A percentile compares a stretch with the other conserved stretches of the same genome.
Conservation (phyloP, 2,329 filamentous ascomycete species). For the Xylariaceae sp. region DNA sequence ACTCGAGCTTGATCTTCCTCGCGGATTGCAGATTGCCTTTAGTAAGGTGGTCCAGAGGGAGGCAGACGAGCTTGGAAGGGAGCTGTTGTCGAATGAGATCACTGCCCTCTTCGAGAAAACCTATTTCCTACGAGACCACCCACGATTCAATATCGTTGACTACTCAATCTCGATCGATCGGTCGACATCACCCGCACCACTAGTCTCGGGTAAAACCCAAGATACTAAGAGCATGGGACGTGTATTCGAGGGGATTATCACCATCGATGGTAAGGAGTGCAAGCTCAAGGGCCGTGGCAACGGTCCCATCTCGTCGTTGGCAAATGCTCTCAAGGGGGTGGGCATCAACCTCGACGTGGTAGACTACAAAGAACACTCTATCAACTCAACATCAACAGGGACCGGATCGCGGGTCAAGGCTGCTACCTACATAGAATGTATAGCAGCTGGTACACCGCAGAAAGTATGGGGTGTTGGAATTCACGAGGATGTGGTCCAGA, state of each 20-base stretch:
- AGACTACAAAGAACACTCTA: conserved; percentile 95
- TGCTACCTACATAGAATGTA: conserved; percentile 94
- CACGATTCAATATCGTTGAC: conserved; percentile 81
- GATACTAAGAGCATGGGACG: conserved; percentile 75
- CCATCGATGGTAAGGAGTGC: conserved; percentile 76
- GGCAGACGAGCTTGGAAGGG: conserved; percentile 75
- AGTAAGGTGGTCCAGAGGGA: conserved; percentile 78
- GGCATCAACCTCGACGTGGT: conserved; percentile 85
- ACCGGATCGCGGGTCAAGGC: conserved; percentile 78
- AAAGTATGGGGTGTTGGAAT: conserved; percentile 89
- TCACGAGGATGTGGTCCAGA: conserved; percentile 88
- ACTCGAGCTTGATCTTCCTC: conserved; percentile 85
- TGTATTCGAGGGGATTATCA: conserved; percentile 78
- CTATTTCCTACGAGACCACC: conserved; percentile 79
- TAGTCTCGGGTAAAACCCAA: conserved; percentile 63
- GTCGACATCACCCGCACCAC: conserved; percentile 67
- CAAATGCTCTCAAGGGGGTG: conserved; percentile 71
- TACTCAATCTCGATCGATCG: conserved; percentile 88
- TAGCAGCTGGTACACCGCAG: conserved; percentile 59
- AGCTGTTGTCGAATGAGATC: conserved; percentile 81
- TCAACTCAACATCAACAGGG: conserved; percentile 47
- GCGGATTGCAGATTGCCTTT: conserved; percentile 88
- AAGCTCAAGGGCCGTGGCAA: conserved; percentile 77
- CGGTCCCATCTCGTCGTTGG: conserved; percentile 84
- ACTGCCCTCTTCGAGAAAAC: conserved; percentile 81